Base-by-base conservation (phyloP, 352 stramenopile species). In the Phytophthora palmivora region DNA sequence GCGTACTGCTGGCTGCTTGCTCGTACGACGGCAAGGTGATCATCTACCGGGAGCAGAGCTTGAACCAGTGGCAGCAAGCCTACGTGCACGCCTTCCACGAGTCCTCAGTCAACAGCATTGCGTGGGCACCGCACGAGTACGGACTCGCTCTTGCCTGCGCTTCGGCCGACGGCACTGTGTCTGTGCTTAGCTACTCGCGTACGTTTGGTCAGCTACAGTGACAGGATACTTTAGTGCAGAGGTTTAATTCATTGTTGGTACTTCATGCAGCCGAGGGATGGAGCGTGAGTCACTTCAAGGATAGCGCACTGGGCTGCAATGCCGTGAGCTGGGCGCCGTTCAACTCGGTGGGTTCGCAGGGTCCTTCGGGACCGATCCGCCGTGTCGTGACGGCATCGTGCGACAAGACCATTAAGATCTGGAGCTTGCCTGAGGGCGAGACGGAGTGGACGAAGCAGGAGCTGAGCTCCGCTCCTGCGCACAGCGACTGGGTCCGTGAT, bases 381-480 rank as follows among this genome's bases (percentile, higher is more conserved):
- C 86, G 94, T 28, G 62, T 99, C 4, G 97, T 98, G 34, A 99
- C 97, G 6, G 98, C 88, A 6, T 98, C 95, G 43, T 99, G 97
- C 72, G 97, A 99, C 77, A 99, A 99, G 82, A 90, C 84, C 9
- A 96, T 99, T 74, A 96, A 98, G 66, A 89, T 99, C 67, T 99
- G 96, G 95, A 94, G 79, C 70, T 59, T 96, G 15, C 33, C 57
- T 1, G 84, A 94, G 21, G 85, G 82, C 26, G 69, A 90, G 55
- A 87, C 75, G 7, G 80, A 94, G 59, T 96, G 87, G 87, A 82
- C 63, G 37, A 93, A 94, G 68, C 70, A 90, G 44, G 80, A 94
- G 47, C 63, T 92, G 41, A 90, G 81, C 66, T 79, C 87, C 28
- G 78, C 52, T 26, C 85, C 87, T 0, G 88, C 85, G n/a, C 96